A percentile compares a stretch with the other conserved stretches of the same genome.
phyloP scores from a whole-genome alignment of 495 filamentous ascomycete genomes.

The Penicillium angulare region DNA sequence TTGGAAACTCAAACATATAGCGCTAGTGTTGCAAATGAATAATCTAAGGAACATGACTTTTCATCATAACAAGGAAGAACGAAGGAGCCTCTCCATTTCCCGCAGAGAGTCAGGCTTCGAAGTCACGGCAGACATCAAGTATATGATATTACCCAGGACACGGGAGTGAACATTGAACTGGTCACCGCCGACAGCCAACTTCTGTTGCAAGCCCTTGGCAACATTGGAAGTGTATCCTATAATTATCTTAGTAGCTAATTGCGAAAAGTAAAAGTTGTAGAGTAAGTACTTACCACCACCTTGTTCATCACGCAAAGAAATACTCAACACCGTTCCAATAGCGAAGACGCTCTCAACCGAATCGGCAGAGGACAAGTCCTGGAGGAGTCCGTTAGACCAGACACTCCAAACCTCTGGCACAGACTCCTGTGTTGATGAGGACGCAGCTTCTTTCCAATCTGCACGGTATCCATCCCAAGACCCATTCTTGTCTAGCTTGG shows the following conservation, averaged over 20 bases:
- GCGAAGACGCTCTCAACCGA: constrained; percentile 64
- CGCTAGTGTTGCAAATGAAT: neutral
- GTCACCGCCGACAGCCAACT: constrained; percentile 39
- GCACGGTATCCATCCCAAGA: constrained; percentile 49
- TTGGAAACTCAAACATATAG: too few species aligned
- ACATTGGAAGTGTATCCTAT: constrained; percentile 66
- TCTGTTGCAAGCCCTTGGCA: constrained; percentile 57
- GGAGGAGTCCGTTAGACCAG: constrained; percentile 59
- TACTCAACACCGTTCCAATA: constrained; percentile 67
- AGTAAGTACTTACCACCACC: constrained; percentile 42
- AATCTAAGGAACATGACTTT: neutral
- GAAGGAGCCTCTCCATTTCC: constrained; percentile 45
- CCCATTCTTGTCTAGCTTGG: constrained; percentile 49
- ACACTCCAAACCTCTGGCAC: constrained; percentile 58
- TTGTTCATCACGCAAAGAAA: constrained; percentile 52
- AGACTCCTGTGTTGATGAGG: neutral
- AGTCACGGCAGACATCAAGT: constrained; percentile 71
- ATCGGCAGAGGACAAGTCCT: constrained; percentile 49
- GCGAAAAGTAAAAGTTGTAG: neutral
- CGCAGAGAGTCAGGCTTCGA: constrained; percentile 48
- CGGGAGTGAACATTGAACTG: constrained; percentile 66
- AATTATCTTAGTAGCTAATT: neutral
- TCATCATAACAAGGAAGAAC: constrained; percentile 11
- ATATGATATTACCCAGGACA: constrained; percentile 73
- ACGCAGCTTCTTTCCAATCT: constrained; percentile 32